Conservation (phyloP, 2,329 filamentous ascomycete species). For the Fusarium sulawesiense region DNA sequence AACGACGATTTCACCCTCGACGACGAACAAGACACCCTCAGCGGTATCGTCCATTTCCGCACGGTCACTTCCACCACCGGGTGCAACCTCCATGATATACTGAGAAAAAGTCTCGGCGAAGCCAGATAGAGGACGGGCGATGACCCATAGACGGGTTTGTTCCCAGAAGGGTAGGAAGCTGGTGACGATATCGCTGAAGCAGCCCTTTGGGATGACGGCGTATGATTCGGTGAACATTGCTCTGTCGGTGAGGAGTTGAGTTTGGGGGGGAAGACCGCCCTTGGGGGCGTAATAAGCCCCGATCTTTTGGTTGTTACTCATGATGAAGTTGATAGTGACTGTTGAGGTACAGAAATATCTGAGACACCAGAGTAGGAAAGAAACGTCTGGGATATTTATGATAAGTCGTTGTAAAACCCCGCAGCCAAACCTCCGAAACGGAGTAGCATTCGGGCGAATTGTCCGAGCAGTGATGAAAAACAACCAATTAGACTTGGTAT, state of each 20-base stretch:
- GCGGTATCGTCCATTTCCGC: constrained; percentile 26
- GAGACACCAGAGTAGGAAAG: too few species aligned
- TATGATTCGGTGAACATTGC: constrained; percentile 36
- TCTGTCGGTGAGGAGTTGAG: constrained; percentile 27
- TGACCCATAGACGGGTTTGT: constrained; percentile 28
- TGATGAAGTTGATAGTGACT: not conserved
- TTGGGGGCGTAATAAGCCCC: constrained; percentile 32
- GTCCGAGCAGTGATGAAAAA: not conserved
- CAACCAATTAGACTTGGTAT: not conserved
- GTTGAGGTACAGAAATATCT: too few species aligned
- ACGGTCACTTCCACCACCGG: constrained; percentile 25
- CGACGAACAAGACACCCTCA: constrained; percentile 27
- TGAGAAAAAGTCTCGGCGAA: constrained; percentile 33
- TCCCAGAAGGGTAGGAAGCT: constrained; percentile 32
- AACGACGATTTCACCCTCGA: constrained; percentile 24
- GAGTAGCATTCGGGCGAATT: not conserved
- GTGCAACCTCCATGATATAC: constrained; percentile 31
- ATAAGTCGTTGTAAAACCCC: constrained; percentile 4
- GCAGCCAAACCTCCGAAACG: constrained; percentile 3
- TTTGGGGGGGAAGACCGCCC: constrained; percentile 28
- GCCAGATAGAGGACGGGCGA: constrained; percentile 25
- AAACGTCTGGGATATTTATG: not conserved
- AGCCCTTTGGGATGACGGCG: constrained; percentile 31
- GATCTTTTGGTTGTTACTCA: constrained; percentile 9
- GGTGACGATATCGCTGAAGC: constrained; percentile 35